Evolutionary conservation across 1,284 basidiomycete species (phyloP), one percentile per base, ranked within the genome.

Genomic region (Puccinia triticina): DNA sequence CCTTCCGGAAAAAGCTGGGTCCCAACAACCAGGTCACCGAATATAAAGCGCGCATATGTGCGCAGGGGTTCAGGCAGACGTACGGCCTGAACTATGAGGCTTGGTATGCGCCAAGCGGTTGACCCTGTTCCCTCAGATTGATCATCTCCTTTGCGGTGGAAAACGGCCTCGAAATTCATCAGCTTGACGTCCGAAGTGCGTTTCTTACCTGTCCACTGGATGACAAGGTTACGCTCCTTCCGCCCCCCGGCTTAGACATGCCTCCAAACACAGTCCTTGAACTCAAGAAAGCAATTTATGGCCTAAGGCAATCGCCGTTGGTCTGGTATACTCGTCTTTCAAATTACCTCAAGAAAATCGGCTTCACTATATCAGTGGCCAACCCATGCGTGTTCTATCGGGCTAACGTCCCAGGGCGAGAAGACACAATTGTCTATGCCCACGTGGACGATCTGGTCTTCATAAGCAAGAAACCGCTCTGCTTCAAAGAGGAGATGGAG

Each of bases 251-350:
- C 4, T 23, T 12, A 5, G 66, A 69, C 11, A 10, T 7, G 7
- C 26, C 66, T 10, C 26, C 66, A 7, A 37, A 69, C 11, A 26
- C 12, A 11, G 26, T 37, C 46, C 16, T 29, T 29, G 11, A 46
- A 50, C 23, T 74, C 16, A 74, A 48, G 32, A 74, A 74, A 21
- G 72, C 72, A 10, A 14, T 74, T n/a, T 74, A 74, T 53, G 50
- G 72, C 1, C 50, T 74, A n/a, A 74, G 55, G 48, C 72, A 74
- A 48, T 18, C 72, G n/a, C n/a, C 26, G 43, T 1, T 37, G 16
- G 37, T 29, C 32, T 74, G 72, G 72, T 71, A 71, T 40, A n/a
- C 34, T 2, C 34, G 43, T 34, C 16, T 71, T 1, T 26, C n/a
- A 14, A 43, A 40, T 2, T 71, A 12, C 12, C 34, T 71, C 11